These are phyloP conservation scores for Kwoniella sp. DNA, from an alignment of 768 basidiomycete genomes.

Conservation along the genomic window DNA sequence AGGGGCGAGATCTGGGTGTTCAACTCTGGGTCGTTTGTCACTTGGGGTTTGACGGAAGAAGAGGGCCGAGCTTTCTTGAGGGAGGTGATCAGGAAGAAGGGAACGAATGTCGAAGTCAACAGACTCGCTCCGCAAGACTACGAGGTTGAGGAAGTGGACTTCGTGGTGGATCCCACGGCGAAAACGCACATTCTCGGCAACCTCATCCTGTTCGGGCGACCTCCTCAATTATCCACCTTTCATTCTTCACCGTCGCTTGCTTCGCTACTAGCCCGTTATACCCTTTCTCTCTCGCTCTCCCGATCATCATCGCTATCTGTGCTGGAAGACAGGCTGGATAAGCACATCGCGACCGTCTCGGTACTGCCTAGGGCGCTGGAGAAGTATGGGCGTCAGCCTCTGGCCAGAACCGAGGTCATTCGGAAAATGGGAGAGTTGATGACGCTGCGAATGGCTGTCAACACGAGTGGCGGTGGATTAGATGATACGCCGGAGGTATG, in stretches of 20 bases:
- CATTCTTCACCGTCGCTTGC: constrained; percentile 62
- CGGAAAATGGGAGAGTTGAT: constrained; percentile 89
- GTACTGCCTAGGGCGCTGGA: constrained; percentile 74
- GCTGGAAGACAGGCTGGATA: constrained; percentile 80
- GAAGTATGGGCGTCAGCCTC: constrained; percentile 78
- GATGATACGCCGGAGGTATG: constrained; percentile 55
- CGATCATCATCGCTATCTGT: constrained; percentile 84
- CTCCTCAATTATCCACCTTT: constrained; percentile 64
- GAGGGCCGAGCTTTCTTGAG: constrained; percentile 71
- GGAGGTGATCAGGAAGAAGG: constrained; percentile 64
- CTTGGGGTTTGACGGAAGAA: constrained; percentile 80
- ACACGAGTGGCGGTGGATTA: constrained; percentile 61
- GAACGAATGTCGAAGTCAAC: constrained; percentile 66
- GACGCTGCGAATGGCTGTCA: constrained; percentile 87
- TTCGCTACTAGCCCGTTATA: constrained; percentile 82
- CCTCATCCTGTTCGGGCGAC: constrained; percentile 81
- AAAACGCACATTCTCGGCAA: constrained; percentile 87
- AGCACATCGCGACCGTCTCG: constrained; percentile 80
- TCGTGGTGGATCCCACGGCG: constrained; percentile 88
- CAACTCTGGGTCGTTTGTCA: constrained; percentile 82
- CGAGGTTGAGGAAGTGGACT: constrained; percentile 82
- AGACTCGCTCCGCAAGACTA: constrained; percentile 68
- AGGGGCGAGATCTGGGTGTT: constrained; percentile 85
- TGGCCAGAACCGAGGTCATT: constrained; percentile 78
- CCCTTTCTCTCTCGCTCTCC: constrained; percentile 87